Conservation (phyloP, 192 early-diverging fungal genomes). For the Coemansia sp. region DNA sequence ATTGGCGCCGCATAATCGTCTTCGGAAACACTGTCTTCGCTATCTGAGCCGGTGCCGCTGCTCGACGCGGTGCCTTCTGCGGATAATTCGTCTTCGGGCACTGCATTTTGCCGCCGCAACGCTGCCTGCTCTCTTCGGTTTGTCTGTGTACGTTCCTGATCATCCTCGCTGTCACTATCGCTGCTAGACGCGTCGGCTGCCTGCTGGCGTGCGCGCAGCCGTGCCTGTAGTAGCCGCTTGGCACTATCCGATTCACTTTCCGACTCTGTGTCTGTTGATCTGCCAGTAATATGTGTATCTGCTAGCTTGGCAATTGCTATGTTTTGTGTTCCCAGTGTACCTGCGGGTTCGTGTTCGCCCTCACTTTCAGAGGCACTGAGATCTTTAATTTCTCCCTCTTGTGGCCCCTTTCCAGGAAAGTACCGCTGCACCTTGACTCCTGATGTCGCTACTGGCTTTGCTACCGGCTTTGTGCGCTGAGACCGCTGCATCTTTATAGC, state of each 20-base stretch:
- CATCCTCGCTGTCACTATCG: conserved; percentile 8
- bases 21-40: conserved; percentile 5
- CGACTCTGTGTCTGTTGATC: neutral
- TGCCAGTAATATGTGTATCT: neutral
- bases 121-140: neutral
- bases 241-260: conserved; percentile 13
- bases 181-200: conserved; percentile 7
- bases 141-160: neutral
- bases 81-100: neutral
- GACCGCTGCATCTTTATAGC: neutral
- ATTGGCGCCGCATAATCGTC: conserved; percentile 26
- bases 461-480: no score
- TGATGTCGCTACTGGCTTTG: conserved; percentile 26
- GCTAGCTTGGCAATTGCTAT: conserved; percentile 6
- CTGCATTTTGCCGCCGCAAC: neutral
- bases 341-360: neutral
- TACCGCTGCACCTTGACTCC: conserved; percentile 40
- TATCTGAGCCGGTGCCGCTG: conserved; percentile 1
- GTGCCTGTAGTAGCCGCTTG: conserved; percentile 22
- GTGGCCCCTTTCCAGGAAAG: conserved; percentile 52
- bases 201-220: conserved; percentile 24
- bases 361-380: conserved; percentile 42
- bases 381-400: conserved; percentile 2
- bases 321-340: neutral
- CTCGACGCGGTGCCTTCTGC: neutral